These are phyloP conservation scores for Penicillium psychrofluorescens DNA, from an alignment of 495 filamentous ascomycete species.

Conservation along the genomic window DNA sequence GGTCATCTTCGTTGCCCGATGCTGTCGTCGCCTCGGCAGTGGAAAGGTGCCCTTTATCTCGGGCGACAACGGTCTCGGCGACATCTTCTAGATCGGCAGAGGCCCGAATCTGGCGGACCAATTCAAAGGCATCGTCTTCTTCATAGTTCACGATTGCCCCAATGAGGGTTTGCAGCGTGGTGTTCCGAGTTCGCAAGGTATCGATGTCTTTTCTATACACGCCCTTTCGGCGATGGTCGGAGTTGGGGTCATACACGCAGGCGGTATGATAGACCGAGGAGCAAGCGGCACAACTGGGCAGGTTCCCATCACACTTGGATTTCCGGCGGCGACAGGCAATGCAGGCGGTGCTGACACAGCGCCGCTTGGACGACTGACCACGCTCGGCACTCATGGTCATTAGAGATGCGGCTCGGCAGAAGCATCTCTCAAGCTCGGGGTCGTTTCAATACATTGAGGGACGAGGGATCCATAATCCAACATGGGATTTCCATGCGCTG, in stretches of 20 bases:
- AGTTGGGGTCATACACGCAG: slow-evolving; percentile 87
- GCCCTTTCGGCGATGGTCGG: slow-evolving; percentile 91
- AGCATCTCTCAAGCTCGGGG: slow-evolving; percentile 13
- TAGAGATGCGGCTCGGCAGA: slow-evolving; percentile 18
- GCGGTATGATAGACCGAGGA: slow-evolving; percentile 88
- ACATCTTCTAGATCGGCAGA: slow-evolving; percentile 90
- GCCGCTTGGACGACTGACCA: slow-evolving; percentile 53
- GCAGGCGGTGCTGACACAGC: slow-evolving; percentile 91
- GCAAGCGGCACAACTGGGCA: slow-evolving; percentile 89
- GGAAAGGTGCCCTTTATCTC: slow-evolving; percentile 34
- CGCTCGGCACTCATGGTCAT: slow-evolving; percentile 24
- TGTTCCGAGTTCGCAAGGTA: slow-evolving; percentile 76
- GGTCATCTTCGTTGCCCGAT: not conserved
- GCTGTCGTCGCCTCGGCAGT: slow-evolving; percentile 3
- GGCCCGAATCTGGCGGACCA: slow-evolving; percentile 81
- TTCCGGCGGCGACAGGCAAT: slow-evolving; percentile 87
- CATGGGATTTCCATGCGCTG: too few species aligned
- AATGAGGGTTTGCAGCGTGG: slow-evolving; percentile 83
- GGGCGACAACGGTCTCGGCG: slow-evolving; percentile 67
- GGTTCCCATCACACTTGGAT: slow-evolving; percentile 92
- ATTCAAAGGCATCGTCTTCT: slow-evolving; percentile 68
- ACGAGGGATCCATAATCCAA: too few species aligned
- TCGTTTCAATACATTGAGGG: slow-evolving; percentile 10
- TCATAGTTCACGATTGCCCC: slow-evolving; percentile 86
- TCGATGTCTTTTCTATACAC: slow-evolving; percentile 95